Percentiles rank a stretch among this genome's conserved stretches.
These are phyloP conservation scores for Polyporus arcularius DNA, from an alignment of 768 basidiomycete genomes.

Conservation along the genomic window DNA sequence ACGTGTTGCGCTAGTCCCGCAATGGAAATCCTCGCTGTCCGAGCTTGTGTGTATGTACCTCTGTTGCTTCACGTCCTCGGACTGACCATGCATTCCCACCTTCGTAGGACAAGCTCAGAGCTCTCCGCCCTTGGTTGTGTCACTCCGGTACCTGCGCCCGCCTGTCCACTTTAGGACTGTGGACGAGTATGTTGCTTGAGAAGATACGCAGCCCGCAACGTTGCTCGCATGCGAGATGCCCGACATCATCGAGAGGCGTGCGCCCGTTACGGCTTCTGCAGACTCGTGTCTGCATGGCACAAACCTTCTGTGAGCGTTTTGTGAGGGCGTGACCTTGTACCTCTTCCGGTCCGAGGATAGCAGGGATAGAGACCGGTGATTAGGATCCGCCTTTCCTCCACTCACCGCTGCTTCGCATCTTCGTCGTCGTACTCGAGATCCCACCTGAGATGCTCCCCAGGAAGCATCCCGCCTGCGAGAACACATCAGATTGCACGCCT, in stretches of 20 bases:
- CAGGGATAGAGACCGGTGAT: not conserved
- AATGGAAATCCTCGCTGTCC: not conserved
- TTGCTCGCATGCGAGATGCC: not conserved
- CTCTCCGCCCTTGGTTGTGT: not conserved
- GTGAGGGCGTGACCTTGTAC: not conserved
- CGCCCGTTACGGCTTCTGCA: not conserved
- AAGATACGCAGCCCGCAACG: not conserved
- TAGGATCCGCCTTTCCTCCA: not conserved
- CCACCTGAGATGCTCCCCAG: not conserved
- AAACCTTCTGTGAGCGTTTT: not conserved
- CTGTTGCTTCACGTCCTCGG: not conserved
- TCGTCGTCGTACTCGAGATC: not conserved
- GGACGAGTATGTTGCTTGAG: not conserved
- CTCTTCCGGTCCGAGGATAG: not conserved
- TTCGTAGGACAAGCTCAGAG: not conserved
- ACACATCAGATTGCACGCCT: not conserved
- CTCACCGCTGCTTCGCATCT: not conserved
- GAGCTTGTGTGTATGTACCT: not conserved
- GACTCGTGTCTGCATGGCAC: not conserved
- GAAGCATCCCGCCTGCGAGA: not conserved
- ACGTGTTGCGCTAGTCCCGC: not conserved
- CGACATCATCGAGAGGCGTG: not conserved
- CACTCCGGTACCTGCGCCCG: not conserved
- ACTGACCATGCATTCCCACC: not conserved
- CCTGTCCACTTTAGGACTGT: not conserved